Conservation (phyloP, 2,329 filamentous ascomycete species). For the Taxawa tesnikishii region DNA sequence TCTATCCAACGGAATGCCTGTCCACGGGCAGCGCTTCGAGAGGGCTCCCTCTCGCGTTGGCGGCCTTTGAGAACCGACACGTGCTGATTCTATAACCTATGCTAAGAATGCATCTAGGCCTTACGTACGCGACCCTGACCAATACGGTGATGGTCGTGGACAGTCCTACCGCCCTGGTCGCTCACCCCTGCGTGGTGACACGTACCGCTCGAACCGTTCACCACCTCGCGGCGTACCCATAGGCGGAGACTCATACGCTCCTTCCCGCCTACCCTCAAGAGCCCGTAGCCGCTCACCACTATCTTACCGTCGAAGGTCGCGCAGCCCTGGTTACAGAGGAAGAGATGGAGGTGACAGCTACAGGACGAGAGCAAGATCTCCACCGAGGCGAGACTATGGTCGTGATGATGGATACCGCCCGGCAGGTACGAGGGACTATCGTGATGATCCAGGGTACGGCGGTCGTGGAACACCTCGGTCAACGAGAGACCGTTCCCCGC, state of each 20-base stretch:
- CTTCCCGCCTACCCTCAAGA: constrained; percentile 12
- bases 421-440: constrained; percentile 16
- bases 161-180: constrained; percentile 26
- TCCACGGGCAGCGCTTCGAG: too few species aligned
- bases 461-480: constrained; percentile 27
- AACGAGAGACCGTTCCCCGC: constrained; percentile 29
- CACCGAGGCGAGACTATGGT: constrained; percentile 19
- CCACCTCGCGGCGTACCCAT: constrained; percentile 23
- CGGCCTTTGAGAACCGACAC: too few species aligned
- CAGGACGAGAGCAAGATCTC: constrained; percentile 17
- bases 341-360: constrained; percentile 21
- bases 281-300: constrained; percentile 14
- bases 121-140: constrained; percentile 20
- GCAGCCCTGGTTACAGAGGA: constrained; percentile 16
- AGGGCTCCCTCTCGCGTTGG: too few species aligned
- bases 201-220: constrained; percentile 36
- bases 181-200: constrained; percentile 17
- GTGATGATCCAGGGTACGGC: constrained; percentile 15
- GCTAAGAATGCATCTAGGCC: too few species aligned
- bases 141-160: constrained; percentile 20
- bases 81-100: too few species aligned
- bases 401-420: constrained; percentile 23
- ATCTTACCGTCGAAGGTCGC: constrained; percentile 17
- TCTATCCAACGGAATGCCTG: too few species aligned
- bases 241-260: constrained; percentile 15